A percentile compares a stretch with the other conserved stretches of the same genome.
Evolutionary conservation across 345 rosid species (phyloP).

Genomic region (Arabis hirsuta): DNA sequence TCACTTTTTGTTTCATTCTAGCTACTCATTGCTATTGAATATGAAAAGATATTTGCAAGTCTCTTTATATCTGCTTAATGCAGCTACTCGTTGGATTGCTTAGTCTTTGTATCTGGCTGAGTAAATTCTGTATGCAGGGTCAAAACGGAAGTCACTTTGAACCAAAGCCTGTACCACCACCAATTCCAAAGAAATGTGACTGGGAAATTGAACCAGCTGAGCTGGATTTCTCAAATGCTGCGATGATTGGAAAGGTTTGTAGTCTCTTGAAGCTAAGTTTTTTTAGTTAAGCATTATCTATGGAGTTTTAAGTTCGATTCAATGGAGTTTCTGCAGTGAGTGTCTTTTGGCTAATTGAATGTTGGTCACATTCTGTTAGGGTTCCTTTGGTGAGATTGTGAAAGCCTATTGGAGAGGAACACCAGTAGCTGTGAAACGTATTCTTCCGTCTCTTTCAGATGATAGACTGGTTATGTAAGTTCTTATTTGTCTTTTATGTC

Average conservation of each 20-base stretch:
- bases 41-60: background rate
- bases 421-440: constrained; percentile 95
- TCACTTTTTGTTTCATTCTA: background rate
- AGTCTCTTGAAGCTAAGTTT: constrained; percentile 18
- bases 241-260: constrained; percentile 86
- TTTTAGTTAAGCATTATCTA: background rate
- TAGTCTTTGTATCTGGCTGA: constrained; percentile 19
- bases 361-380: constrained; percentile 52
- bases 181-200: constrained; percentile 95
- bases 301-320: background rate
- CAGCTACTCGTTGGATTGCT: too few species aligned
- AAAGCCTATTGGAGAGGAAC: constrained; percentile 98
- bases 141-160: constrained; percentile 99
- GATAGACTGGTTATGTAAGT: constrained; percentile 98
- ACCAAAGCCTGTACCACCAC: constrained; percentile 94
- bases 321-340: constrained; percentile 12
- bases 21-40: constrained; percentile 18
- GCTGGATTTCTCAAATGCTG: constrained; percentile 82
- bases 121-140: constrained; percentile 57
- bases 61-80: constrained; percentile 31
- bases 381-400: constrained; percentile 97
- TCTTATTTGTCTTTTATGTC: background rate
- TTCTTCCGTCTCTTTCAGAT: constrained; percentile 97
- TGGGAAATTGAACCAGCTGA: constrained; percentile 99
- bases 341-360: constrained; percentile 37